phyloP scores from a whole-genome alignment of 2,329 filamentous ascomycete species.

The Colletotrichum spaethianum region DNA sequence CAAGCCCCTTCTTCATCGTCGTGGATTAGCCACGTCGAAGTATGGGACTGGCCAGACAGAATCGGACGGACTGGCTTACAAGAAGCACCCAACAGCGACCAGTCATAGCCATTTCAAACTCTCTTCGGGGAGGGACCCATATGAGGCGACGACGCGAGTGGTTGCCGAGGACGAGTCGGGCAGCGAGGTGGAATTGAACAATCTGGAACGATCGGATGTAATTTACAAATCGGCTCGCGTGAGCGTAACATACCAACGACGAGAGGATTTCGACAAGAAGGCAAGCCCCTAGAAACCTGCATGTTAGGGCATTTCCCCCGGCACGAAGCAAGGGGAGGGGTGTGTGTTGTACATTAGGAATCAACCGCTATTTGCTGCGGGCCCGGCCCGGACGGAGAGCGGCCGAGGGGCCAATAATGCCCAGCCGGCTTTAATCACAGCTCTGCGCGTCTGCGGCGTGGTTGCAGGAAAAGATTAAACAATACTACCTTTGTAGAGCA shows the following conservation, averaged over 20 bases:
- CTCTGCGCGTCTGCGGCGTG: conserved; percentile 25
- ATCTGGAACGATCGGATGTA: conserved; percentile 34
- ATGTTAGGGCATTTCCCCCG: background rate
- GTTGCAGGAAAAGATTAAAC: conserved; percentile 13
- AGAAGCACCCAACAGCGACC: conserved; percentile 26
- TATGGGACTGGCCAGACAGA: conserved; percentile 28
- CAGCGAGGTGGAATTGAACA: conserved; percentile 43
- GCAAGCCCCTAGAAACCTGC: background rate
- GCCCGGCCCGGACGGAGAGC: conserved; percentile 10
- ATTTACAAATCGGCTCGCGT: conserved; percentile 44
- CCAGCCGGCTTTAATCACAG: background rate
- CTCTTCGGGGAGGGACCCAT: conserved; percentile 43
- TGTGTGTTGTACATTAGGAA: background rate
- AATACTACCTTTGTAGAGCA: background rate
- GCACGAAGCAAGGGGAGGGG: background rate
- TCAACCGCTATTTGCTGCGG: background rate
- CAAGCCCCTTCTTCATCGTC: conserved; percentile 42
- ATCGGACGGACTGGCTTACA: conserved; percentile 25
- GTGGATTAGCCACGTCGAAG: conserved; percentile 33
- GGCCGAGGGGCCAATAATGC: conserved; percentile 14
- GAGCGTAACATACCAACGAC: conserved; percentile 42
- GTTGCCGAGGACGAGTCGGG: conserved; percentile 39
- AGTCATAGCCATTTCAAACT: conserved; percentile 42
- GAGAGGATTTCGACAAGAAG: conserved; percentile 24
- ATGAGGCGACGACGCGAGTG: conserved; percentile 32